Conservation (phyloP, 768 basidiomycete species). For the Tulasnella sp. region DNA sequence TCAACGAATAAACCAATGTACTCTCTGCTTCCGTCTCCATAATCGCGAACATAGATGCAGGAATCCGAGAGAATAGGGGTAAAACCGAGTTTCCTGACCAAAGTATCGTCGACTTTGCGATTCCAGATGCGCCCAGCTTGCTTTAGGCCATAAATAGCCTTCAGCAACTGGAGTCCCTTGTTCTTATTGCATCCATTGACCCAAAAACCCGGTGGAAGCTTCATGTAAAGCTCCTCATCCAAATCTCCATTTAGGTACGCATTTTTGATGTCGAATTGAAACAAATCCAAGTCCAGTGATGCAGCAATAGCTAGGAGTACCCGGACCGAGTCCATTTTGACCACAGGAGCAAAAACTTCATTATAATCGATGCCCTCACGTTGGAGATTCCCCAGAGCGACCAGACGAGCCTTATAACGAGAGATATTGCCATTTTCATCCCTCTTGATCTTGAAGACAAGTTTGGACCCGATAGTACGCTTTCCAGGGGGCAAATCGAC, state of each 20-base stretch:
- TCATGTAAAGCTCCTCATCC: slow-evolving; percentile 3
- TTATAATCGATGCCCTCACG: slow-evolving; percentile 27
- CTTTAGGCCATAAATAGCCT: slow-evolving; percentile 23
- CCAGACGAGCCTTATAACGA: slow-evolving; percentile 21
- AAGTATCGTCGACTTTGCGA: slow-evolving; percentile 9
- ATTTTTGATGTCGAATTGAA: slow-evolving; percentile 13
- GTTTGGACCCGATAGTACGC: slow-evolving; percentile 23
- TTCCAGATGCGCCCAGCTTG: slow-evolving; percentile 22
- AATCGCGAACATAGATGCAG: slow-evolving; percentile 1
- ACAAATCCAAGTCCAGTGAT: neutral
- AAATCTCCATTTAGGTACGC: slow-evolving; percentile 21
- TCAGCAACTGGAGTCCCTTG: too few species aligned
- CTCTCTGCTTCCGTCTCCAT: neutral
- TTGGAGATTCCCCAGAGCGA: slow-evolving; percentile 24
- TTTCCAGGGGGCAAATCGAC: slow-evolving; percentile 20
- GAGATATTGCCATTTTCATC: slow-evolving; percentile 21
- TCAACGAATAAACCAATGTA: neutral
- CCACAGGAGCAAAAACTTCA: slow-evolving; percentile 27
- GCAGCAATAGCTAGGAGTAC: slow-evolving; percentile 5
- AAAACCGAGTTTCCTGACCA: neutral
- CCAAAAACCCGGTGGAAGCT: neutral
- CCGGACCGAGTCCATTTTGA: neutral
- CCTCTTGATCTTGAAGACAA: slow-evolving; percentile 27
- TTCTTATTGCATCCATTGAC: too few species aligned
- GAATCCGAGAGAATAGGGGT: neutral